phyloP scores from a whole-genome alignment of 1,284 basidiomycete genomes.

The Fomes fomentarius region DNA sequence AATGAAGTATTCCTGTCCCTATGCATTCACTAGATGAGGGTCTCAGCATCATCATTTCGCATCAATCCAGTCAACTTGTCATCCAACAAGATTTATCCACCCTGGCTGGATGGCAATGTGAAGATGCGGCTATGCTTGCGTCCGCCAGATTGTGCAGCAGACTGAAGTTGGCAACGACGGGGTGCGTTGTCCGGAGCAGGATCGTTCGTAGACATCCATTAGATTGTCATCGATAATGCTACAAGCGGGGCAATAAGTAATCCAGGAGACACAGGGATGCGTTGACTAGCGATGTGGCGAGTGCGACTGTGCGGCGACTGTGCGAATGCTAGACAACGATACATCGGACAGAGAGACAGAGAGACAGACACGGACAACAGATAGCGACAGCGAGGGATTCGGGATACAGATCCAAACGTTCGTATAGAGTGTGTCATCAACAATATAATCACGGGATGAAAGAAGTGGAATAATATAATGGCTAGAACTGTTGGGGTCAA shows the following conservation, averaged over 20 bases:
- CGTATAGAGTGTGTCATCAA: background rate
- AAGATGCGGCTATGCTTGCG: no score
- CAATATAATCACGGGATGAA: background rate
- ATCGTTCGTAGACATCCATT: no score
- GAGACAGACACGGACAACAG: background rate
- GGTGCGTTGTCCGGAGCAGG: no score
- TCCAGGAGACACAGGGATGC: background rate
- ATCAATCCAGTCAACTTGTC: no score
- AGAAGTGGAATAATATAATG: slow-evolving; percentile 7
- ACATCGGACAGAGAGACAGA: background rate
- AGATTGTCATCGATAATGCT: slow-evolving; percentile 7
- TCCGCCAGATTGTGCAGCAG: no score
- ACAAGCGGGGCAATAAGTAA: background rate
- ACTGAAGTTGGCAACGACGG: no score
- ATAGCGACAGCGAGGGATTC: background rate
- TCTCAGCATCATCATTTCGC: no score
- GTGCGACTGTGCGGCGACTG: background rate
- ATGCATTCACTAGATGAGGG: no score
- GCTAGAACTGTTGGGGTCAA: background rate
- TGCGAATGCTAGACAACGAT: slow-evolving; percentile 4
- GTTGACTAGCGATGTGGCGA: slow-evolving; percentile 5
- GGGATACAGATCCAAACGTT: slow-evolving; percentile 9
- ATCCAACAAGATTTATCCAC: no score
- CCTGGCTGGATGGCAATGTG: no score
- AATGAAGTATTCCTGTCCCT: no score